Percentiles rank a stretch among this genome's conserved stretches.
These are phyloP conservation scores for Plantago lanceolata DNA, from an alignment of 305 asterid genomes.

Conservation along the genomic window DNA sequence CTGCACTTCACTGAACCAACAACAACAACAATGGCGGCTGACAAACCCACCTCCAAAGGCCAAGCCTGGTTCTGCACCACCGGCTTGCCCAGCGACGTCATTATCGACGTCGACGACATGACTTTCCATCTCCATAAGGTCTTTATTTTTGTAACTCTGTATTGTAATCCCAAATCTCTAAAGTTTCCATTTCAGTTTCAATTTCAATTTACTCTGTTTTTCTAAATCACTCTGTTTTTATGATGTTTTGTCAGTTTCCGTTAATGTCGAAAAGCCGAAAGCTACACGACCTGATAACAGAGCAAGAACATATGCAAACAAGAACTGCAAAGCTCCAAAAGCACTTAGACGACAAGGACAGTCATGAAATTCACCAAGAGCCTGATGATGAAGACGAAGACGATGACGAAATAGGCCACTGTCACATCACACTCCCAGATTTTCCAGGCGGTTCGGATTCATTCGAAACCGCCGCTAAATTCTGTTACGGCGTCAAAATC, in stretches of 20 bases:
- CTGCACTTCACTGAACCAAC: too few species aligned
- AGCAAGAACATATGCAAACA: conserved; percentile 49
- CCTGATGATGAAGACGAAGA: conserved; percentile 32
- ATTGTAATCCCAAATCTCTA: background rate
- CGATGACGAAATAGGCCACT: conserved; percentile 34
- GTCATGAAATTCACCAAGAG: conserved; percentile 36
- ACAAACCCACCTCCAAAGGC: conserved; percentile 65
- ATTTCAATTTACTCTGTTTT: background rate
- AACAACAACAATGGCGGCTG: conserved; percentile 41
- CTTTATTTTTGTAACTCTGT: too few species aligned
- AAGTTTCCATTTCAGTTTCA: background rate
- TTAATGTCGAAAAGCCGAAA: conserved; percentile 80
- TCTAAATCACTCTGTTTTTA: background rate
- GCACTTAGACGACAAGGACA: conserved; percentile 19
- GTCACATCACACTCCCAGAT: conserved; percentile 66
- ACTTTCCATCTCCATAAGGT: conserved; percentile 93
- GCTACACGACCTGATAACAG: conserved; percentile 76
- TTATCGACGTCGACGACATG: conserved; percentile 78
- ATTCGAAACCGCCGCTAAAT: conserved; percentile 83
- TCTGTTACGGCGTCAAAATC: conserved; percentile 82
- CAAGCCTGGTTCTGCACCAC: conserved; percentile 98
- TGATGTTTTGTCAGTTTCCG: conserved; percentile 56
- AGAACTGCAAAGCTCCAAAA: conserved; percentile 36
- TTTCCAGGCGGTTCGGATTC: conserved; percentile 92
- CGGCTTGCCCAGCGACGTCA: conserved; percentile 79